Base-by-base conservation (phyloP, 2,329 filamentous ascomycete genomes). In the Aureobasidium melanogenum region DNA sequence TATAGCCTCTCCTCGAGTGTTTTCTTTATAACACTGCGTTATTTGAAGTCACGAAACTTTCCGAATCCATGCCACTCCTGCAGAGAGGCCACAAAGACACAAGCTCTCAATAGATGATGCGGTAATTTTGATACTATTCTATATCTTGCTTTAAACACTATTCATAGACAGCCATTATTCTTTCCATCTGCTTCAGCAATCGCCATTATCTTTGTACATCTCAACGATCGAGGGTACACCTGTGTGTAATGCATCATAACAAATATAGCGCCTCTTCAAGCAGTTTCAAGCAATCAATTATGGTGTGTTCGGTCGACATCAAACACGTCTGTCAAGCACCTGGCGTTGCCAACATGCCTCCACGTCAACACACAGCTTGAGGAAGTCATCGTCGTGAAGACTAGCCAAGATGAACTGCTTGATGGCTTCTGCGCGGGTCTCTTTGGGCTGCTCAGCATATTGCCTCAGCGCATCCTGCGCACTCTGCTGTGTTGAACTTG, bases 321-420 rank as follows among this genome's bases (percentile, higher is more conserved):
- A 41, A 24, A 30, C 17, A 47, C 66, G 73, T 62, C 73, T 66
- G n/a, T 73, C 76, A n/a, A 80, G 67, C n/a, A 73, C 75, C 57
- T 79, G 72, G 39, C 75, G 73, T 62, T 73, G 72, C 81, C 80
- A 83, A 63, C 77, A 75, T 14, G 71, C 71, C 55, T 77, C 76
- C 48, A 80, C 73, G 67, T 83, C 80, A 63, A 79, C 72, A 55
- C 79, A 78, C n/a, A 84, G 68, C 19, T 73, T 76, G 6, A 79
- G 60, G 63, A 84, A 84, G 22, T 76, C 72, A 3, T 77, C 72
- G 63, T 80, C 76, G 30, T 79, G 73, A 3, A 84, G 72, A 61
- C 76, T 75, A n/a, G 75, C 73, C 39, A 79, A 73, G 59, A 84
- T 77, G 64, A 81, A 81, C 26, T 79, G 70, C 57, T 82, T 78